Conservation (phyloP, 2,329 filamentous ascomycete species). For the Fusarium clavum region DNA sequence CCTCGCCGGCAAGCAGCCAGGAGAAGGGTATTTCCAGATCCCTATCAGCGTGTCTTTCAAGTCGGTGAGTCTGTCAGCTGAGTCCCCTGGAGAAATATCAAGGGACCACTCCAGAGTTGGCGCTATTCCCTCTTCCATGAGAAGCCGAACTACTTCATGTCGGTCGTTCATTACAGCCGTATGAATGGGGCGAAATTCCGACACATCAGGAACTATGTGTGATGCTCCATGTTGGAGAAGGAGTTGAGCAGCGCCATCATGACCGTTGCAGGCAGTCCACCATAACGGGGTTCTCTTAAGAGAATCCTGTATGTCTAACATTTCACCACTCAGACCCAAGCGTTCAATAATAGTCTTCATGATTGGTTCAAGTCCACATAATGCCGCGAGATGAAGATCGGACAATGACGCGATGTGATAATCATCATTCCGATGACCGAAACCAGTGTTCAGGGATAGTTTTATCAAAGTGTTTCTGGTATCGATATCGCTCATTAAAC, state of each 20-base stretch:
- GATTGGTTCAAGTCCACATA: constrained; percentile 21
- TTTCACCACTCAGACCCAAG: background rate
- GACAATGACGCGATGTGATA: background rate
- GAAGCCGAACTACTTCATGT: constrained; percentile 9
- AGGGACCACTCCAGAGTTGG: constrained; percentile 40
- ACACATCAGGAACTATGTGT: constrained; percentile 33
- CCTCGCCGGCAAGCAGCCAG: constrained; percentile 16
- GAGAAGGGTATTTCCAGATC: constrained; percentile 25
- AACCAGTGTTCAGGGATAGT: background rate
- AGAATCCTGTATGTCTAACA: constrained; percentile 1
- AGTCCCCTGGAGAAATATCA: background rate
- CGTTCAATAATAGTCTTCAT: constrained; percentile 2
- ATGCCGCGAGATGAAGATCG: constrained; percentile 26
- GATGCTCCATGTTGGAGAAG: constrained; percentile 45
- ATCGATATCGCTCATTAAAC: constrained; percentile 4
- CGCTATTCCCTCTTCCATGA: constrained; percentile 46
- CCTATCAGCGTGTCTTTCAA: background rate
- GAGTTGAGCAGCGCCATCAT: constrained; percentile 24
- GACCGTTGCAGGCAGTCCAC: constrained; percentile 45
- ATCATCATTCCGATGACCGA: background rate
- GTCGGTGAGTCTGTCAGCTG: background rate
- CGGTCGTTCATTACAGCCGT: constrained; percentile 44
- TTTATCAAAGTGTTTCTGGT: constrained; percentile 9
- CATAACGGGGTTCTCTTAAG: constrained; percentile 7
- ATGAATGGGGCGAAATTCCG: constrained; percentile 49